These are phyloP conservation scores for Tylopilus orsonianus DNA, from an alignment of 1,284 basidiomycete species.

Conservation along the genomic window DNA sequence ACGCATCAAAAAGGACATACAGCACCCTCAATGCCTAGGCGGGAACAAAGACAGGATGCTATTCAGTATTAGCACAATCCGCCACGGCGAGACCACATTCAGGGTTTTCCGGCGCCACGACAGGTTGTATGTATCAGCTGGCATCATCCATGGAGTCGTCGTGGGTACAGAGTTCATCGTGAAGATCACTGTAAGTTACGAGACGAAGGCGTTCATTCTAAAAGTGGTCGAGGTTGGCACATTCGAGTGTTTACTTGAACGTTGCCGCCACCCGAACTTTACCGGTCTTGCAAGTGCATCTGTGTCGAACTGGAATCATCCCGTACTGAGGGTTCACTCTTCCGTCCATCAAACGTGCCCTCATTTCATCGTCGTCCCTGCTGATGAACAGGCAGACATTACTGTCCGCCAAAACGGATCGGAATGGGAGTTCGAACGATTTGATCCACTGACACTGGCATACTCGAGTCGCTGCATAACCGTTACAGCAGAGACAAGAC, in stretches of 20 bases:
- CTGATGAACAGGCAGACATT: background rate
- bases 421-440: background rate
- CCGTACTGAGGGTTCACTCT: background rate
- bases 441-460: background rate
- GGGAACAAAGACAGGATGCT: background rate
- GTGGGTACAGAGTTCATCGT: background rate
- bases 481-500: background rate
- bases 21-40: slow-evolving; percentile 1
- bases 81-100: background rate
- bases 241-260: slow-evolving; percentile 1
- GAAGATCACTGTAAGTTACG: no score
- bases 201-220: background rate
- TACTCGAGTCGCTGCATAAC: slow-evolving; percentile 1
- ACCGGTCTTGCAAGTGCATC: background rate
- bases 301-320: slow-evolving; percentile 1
- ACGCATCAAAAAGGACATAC: background rate
- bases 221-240: background rate
- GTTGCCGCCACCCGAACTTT: background rate
- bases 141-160: slow-evolving; percentile 1
- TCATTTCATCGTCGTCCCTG: background rate
- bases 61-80: background rate
- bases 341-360: background rate
- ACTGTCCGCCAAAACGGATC: background rate
- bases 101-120: background rate
- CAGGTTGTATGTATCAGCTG: background rate